Base-by-base conservation (phyloP, 148 eudicot species). In the Rhododendron henanense region DNA sequence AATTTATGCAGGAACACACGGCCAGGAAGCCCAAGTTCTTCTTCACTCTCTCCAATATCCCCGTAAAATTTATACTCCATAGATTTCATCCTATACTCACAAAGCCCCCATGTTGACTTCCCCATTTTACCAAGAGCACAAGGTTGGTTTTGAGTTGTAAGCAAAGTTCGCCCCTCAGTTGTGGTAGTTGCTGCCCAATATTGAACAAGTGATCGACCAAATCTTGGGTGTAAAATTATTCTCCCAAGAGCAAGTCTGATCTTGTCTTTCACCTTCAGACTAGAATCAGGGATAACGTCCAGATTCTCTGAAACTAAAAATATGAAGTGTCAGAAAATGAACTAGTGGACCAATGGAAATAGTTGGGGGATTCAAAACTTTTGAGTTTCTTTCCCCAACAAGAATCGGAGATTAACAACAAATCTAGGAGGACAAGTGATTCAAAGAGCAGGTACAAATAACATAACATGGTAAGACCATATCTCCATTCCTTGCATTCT, bases 81-180 rank as follows among this genome's bases (percentile, higher is more conserved):
- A 33, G 77, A 73, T 13, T 28, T 73, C 77, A 73, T 73, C 39
- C 77, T 73, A 73, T 73, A 73, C 41, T 15, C 77, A 73, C 41
- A 73, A 73, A 73, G 77, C 37, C 77, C 16, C 37, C 35, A 16
- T 57, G 63, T 16, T 57, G 63, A 57, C 63, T 19, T 25, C 23
- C 63, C 63, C 15, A 18, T 57, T 3, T 28, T 31, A 73, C 37
- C 18, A 73, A 73, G 44, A 73, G 37, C 37, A 31, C 33, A 33
- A 73, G 77, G 77, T 73, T 73, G 77, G 77, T 73, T 73, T 73
- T 28, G 77, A 73, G 77, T 73, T 2, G 41, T 73, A 31, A 73
- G 37, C 37, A 14, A 14, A 73, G 18, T 31, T 23, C 8, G 18
- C 41, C 78, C 78, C 18, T 73, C 78, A 0, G 11, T 0, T 25